Conservation (phyloP, 2,329 filamentous ascomycete genomes). For the Passalora sequoiae region DNA sequence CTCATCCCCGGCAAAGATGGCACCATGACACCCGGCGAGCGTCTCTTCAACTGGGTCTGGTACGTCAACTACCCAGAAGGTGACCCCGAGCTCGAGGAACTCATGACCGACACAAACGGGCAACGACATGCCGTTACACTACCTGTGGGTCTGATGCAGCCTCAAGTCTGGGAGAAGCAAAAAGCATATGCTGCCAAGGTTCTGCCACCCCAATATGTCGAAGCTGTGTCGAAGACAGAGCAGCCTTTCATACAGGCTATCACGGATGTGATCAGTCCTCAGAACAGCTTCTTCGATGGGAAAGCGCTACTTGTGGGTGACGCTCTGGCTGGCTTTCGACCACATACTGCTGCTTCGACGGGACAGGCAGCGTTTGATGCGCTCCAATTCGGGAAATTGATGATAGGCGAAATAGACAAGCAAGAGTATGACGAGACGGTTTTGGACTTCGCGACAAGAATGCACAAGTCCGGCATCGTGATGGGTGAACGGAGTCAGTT, state of each 20-base stretch:
- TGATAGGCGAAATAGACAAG: conserved; percentile 35
- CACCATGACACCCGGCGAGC: conserved; percentile 35
- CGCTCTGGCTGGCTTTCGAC: conserved; percentile 43
- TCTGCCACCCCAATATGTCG: conserved; percentile 40
- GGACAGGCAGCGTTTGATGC: conserved; percentile 46
- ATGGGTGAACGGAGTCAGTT: conserved; percentile 41
- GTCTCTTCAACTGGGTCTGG: conserved; percentile 47
- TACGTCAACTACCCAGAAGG: conserved; percentile 42
- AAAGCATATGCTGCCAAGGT: conserved; percentile 30
- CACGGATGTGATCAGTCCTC: conserved; percentile 38
- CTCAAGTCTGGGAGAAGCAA: conserved; percentile 38
- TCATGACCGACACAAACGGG: conserved; percentile 44
- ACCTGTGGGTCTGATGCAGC: conserved; percentile 39
- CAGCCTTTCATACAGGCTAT: conserved; percentile 45
- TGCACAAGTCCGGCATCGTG: conserved; percentile 37
- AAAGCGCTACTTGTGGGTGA: conserved; percentile 46
- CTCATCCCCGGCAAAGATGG: conserved; percentile 44
- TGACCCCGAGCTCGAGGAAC: conserved; percentile 36
- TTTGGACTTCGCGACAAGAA: conserved; percentile 34
- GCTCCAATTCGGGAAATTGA: conserved; percentile 37
- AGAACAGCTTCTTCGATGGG: conserved; percentile 39
- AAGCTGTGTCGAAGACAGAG: conserved; percentile 39
- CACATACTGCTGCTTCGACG: conserved; percentile 45
- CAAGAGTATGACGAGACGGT: conserved; percentile 36
- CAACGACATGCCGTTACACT: conserved; percentile 41